These are phyloP conservation scores for Yamadazyma scolyti DNA, from an alignment of 805 yeast species.

Conservation along the genomic window DNA sequence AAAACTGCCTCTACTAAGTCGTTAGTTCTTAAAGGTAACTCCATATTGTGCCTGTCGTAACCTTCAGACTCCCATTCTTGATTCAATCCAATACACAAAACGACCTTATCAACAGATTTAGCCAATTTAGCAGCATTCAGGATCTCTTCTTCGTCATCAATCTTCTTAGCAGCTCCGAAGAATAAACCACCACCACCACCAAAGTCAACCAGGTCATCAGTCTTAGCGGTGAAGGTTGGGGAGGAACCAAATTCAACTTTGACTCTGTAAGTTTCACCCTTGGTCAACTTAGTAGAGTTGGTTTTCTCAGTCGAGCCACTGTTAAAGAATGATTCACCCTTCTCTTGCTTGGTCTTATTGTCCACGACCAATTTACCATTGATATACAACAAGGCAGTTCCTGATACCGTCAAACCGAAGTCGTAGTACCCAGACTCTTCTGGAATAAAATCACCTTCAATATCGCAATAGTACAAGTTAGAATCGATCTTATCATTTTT, in stretches of 20 bases:
- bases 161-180: conserved; percentile 21
- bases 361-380: conserved; percentile 53
- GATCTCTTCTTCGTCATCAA: conserved; percentile 24
- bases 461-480: conserved; percentile 37
- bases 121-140: conserved; percentile 22
- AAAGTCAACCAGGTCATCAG: conserved; percentile 9
- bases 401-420: conserved; percentile 49
- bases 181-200: conserved; percentile 24
- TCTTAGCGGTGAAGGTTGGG: conserved; percentile 11
- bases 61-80: conserved; percentile 34
- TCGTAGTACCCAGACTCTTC: conserved; percentile 47
- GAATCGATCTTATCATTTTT: conserved; percentile 14
- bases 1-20: conserved; percentile 22
- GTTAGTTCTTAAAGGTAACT: conserved; percentile 19
- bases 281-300: conserved; percentile 32
- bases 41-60: conserved; percentile 27
- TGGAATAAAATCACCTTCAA: conserved; percentile 42
- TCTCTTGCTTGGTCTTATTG: conserved; percentile 48
- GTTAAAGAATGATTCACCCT: conserved; percentile 47
- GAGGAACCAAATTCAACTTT: conserved; percentile 46
- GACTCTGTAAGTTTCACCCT: conserved; percentile 43
- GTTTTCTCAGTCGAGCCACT: conserved; percentile 49
- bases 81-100: conserved; percentile 25
- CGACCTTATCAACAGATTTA: conserved; percentile 27
- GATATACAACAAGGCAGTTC: conserved; percentile 54